phyloP scores from a whole-genome alignment of 2,329 filamentous ascomycete genomes.

The Calonectria honghensis region DNA sequence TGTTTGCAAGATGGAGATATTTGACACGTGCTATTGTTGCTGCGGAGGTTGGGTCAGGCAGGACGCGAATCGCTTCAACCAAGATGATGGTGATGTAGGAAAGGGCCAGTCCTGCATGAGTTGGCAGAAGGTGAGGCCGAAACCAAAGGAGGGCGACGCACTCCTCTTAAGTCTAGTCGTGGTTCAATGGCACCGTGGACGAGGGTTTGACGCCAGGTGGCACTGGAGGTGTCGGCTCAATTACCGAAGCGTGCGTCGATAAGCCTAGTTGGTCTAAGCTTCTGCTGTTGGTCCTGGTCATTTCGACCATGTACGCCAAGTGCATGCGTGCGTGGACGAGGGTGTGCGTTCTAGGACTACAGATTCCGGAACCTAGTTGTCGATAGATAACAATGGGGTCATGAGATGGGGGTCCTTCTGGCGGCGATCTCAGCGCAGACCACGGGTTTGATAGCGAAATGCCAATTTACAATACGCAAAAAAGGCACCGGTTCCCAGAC shows the following conservation, averaged over 20 bases:
- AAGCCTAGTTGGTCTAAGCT: conserved; percentile 29
- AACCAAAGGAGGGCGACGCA: neutral
- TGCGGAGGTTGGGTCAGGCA: neutral
- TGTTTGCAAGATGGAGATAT: neutral
- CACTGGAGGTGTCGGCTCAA: conserved; percentile 24
- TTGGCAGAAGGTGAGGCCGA: neutral
- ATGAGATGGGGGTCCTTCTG: neutral
- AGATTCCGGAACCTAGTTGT: neutral
- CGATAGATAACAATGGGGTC: conserved; percentile 3
- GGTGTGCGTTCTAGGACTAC: neutral
- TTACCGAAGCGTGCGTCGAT: conserved; percentile 25
- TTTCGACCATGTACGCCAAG: neutral
- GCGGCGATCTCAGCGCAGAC: neutral
- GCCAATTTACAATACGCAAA: neutral
- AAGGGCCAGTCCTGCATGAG: neutral
- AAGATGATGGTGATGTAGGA: neutral
- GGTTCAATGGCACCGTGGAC: conserved; percentile 3
- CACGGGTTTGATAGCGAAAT: conserved; percentile 2
- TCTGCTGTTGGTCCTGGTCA: conserved; percentile 4
- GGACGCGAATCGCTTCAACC: neutral
- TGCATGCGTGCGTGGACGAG: neutral
- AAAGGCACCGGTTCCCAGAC: neutral
- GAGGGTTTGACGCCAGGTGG: conserved; percentile 18
- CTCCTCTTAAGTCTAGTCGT: conserved; percentile 11
- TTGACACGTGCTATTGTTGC: neutral